Conservation (phyloP, 768 basidiomycete species). For the Clavulina sp. region DNA sequence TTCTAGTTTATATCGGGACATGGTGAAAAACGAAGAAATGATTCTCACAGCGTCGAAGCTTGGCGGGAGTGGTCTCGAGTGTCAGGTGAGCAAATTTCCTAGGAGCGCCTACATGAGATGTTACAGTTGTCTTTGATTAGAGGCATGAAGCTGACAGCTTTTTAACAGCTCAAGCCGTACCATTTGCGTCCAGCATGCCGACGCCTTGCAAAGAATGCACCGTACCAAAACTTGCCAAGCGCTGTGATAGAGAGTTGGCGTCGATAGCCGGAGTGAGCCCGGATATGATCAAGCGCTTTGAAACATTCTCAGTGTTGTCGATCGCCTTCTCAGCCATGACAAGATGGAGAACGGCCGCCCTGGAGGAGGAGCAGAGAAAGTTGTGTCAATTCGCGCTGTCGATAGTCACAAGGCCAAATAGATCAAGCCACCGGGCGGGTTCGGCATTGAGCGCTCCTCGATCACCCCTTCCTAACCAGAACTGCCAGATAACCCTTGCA, state of each 20-base stretch:
- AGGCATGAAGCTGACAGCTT: neutral
- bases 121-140: neutral
- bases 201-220: slow-evolving; percentile 56
- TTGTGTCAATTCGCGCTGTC: no score
- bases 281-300: slow-evolving; percentile 53
- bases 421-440: no score
- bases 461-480: no score
- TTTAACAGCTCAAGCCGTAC: slow-evolving; percentile 14
- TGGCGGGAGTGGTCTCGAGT: slow-evolving; percentile 39
- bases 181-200: slow-evolving; percentile 43
- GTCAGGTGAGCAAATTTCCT: slow-evolving; percentile 61
- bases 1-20: neutral
- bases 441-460: no score
- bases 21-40: neutral
- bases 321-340: no score
- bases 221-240: slow-evolving; percentile 47
- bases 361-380: no score
- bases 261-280: slow-evolving; percentile 55
- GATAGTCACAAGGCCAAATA: no score
- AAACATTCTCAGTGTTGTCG: no score
- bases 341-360: no score
- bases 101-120: slow-evolving; percentile 22
- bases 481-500: no score
- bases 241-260: slow-evolving; percentile 34
- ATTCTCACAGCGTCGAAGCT: slow-evolving; percentile 46